Base-by-base conservation (phyloP, 2,329 filamentous ascomycete species). In the Alternaria rosae region DNA sequence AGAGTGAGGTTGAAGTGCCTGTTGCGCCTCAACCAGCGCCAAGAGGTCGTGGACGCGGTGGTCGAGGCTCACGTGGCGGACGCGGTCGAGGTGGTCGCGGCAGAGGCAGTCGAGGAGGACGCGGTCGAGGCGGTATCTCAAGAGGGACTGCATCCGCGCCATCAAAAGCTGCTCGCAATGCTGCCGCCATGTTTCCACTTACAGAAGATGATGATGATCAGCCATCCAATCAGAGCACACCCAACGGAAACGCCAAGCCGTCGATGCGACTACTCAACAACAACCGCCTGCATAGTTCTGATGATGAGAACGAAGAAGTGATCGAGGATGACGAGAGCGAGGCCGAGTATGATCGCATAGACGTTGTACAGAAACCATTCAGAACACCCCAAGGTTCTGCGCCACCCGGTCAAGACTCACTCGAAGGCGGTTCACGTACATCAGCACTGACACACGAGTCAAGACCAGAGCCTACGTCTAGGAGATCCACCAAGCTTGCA, bases 181-280 rank as follows among this genome's bases (percentile, higher is more conserved):
- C 73, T 67, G 70, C 72, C 62, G 68, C 74, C 52, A 69, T 68
- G 56, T 75, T 75, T 71, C 70, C 73, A 44, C 71, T 77, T 67
- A 69, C 70, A 61, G 76, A 79, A 69, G 73, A 73, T 32, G 76
- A 76, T 52, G 74, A 78, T 63, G 76, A 78, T 53, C 66, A 69
- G 55, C 62, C 67, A 59, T 74, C 77, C 71, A 78, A 78, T 76
- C 71, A 78, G 61, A 69, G 63, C 21, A 76, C 76, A 44, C 68
- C 72, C 48, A 70, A 65, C 47, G 69, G 60, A 25, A 65, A 61
- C 55, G 76, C 75, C 71, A 78, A 77, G 69, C 61, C 61, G 41
- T 69, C 70, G 57, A 65, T 65, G 47, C 65, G 70, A 43, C 54
- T 54, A 41, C 58, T 70, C 51, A 67, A 71, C 57, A 70, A 71